Percentiles rank a stretch among this genome's conserved stretches.
Conservation (phyloP, 2,329 filamentous ascomycete species). For the Xylariaceae sp. region DNA sequence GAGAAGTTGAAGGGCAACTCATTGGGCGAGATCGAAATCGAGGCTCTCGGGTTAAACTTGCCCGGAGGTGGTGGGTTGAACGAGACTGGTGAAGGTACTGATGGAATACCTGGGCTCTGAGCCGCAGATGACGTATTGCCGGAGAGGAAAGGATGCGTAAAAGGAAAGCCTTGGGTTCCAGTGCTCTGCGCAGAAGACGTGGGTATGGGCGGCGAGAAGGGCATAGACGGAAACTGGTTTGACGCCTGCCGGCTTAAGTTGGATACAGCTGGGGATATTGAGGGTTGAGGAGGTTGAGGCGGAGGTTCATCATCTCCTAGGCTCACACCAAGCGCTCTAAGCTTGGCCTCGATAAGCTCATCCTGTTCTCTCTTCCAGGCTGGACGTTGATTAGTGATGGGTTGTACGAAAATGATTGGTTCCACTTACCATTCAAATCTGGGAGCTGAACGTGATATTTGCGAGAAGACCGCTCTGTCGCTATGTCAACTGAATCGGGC, state of each 20-base stretch:
- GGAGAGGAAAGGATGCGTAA: conserved; percentile 56
- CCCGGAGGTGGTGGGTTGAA: conserved; percentile 53
- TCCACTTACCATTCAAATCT: conserved; percentile 54
- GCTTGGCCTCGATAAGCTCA: conserved; percentile 82
- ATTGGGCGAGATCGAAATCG: conserved; percentile 60
- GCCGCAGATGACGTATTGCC: conserved; percentile 55
- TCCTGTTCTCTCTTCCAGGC: conserved; percentile 74
- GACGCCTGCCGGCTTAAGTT: conserved; percentile 65
- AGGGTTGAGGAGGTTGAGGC: conserved; percentile 47
- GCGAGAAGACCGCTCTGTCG: conserved; percentile 47
- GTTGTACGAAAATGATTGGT: conserved; percentile 1
- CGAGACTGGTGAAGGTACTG: conserved; percentile 68
- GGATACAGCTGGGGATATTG: conserved; percentile 62
- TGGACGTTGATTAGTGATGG: conserved; percentile 19
- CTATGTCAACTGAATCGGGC: conserved; percentile 59
- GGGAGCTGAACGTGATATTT: conserved; percentile 64
- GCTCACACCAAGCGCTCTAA: conserved; percentile 85
- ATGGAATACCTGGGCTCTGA: conserved; percentile 59
- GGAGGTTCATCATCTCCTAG: conserved; percentile 69
- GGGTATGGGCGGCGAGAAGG: conserved; percentile 80
- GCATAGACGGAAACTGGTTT: conserved; percentile 62
- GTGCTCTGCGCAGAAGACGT: conserved; percentile 74
- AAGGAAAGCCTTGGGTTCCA: conserved; percentile 50
- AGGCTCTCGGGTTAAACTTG: conserved; percentile 67
- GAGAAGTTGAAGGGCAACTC: conserved; percentile 66